Conservation (phyloP, 2,329 filamentous ascomycete genomes). For the Penicillium expansum region DNA sequence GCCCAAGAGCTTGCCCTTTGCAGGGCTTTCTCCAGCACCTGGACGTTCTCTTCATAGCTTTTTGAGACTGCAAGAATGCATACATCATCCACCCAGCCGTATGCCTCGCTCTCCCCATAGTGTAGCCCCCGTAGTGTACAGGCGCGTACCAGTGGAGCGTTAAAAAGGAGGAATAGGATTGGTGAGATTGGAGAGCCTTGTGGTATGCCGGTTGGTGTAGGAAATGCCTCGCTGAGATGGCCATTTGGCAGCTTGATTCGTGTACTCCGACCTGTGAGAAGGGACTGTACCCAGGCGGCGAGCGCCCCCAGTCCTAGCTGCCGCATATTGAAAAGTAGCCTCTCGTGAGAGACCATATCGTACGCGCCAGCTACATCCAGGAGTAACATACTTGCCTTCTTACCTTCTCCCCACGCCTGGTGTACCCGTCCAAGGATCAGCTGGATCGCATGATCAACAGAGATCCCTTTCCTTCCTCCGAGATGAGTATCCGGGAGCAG, state of each 20-base stretch:
- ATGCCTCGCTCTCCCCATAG: neutral
- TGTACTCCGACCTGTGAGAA: neutral
- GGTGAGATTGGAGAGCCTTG: slow-evolving; percentile 5
- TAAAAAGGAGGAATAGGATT: slow-evolving; percentile 9
- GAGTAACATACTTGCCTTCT: neutral
- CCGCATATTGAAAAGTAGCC: neutral
- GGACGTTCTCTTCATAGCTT: neutral
- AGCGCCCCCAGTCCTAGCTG: neutral
- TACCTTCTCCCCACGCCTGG: neutral
- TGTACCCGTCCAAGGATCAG: neutral
- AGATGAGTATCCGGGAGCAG: neutral
- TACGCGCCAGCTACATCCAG: neutral
- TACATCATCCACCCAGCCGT: slow-evolving; percentile 4
- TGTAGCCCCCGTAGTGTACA: neutral
- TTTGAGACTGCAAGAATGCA: neutral
- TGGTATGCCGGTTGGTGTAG: neutral
- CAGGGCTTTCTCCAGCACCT: neutral
- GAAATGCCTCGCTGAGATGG: neutral
- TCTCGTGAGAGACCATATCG: neutral
- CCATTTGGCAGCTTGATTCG: slow-evolving; percentile 1
- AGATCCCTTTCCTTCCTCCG: slow-evolving; percentile 1
- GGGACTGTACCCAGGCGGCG: neutral
- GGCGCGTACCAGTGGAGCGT: neutral
- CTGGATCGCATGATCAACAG: neutral
- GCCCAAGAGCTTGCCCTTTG: slow-evolving; percentile 1